phyloP scores from a whole-genome alignment of 1,139 yeast genomes.

The Torulaspora pretoriensis region DNA sequence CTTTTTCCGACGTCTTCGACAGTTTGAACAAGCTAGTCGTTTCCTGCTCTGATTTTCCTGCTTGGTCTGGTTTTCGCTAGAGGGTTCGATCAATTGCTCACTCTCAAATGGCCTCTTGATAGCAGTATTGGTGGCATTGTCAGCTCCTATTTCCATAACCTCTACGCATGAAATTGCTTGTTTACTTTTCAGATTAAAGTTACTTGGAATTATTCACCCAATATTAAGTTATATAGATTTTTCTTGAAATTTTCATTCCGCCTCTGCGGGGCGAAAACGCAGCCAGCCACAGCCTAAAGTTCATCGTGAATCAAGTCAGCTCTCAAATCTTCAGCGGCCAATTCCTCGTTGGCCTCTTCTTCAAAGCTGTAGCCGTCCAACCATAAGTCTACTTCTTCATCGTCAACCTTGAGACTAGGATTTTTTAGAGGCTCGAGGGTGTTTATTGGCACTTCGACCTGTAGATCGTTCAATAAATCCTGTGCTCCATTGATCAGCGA shows the following conservation, averaged over 20 bases:
- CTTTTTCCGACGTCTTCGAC: constrained; percentile 41
- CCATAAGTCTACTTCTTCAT: background rate
- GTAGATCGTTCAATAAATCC: constrained; percentile 86
- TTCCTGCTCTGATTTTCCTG: constrained; percentile 12
- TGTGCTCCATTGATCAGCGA: constrained; percentile 85
- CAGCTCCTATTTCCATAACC: constrained; percentile 6
- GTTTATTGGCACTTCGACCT: constrained; percentile 39
- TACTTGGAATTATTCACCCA: background rate
- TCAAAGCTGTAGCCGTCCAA: background rate
- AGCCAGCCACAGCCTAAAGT: constrained; percentile 8
- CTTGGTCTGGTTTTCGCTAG: background rate
- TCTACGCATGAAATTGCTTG: constrained; percentile 1
- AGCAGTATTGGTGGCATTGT: background rate
- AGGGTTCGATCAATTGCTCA: background rate
- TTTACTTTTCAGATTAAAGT: background rate
- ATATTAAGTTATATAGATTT: background rate
- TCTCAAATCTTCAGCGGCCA: background rate
- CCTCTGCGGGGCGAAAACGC: background rate
- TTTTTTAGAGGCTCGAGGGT: constrained; percentile 8
- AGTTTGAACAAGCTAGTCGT: constrained; percentile 35
- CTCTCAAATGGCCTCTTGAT: constrained; percentile 3
- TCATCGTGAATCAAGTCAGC: constrained; percentile 16
- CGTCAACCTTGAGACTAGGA: background rate
- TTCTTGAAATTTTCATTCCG: background rate
- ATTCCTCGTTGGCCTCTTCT: background rate